Conservation (phyloP, 306 rosid genomes). For the Rubus parviflorus region DNA sequence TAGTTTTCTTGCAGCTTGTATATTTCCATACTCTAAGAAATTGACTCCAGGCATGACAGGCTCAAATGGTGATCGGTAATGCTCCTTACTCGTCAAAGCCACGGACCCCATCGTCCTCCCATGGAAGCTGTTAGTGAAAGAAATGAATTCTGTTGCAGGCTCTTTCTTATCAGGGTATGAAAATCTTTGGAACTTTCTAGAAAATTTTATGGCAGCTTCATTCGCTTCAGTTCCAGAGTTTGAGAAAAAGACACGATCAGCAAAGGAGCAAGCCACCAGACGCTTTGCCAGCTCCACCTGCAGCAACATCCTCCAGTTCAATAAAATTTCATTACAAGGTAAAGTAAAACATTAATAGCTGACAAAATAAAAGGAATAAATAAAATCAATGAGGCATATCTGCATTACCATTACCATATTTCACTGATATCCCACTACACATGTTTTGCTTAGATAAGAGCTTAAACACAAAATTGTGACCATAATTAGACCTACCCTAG, state of each 20-base stretch:
- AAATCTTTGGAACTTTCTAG: slow-evolving; percentile 14
- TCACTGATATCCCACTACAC: background rate
- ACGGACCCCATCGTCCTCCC: slow-evolving; percentile 20
- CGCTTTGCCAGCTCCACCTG: slow-evolving; percentile 20
- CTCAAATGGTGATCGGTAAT: slow-evolving; percentile 19
- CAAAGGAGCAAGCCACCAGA: slow-evolving; percentile 17
- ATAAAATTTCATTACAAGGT: background rate
- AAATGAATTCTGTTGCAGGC: slow-evolving; percentile 12
- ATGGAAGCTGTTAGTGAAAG: slow-evolving; percentile 19
- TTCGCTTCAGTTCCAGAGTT: slow-evolving; percentile 19
- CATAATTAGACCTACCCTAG: background rate
- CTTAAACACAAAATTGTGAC: background rate
- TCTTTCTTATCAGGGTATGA: background rate
- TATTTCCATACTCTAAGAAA: slow-evolving; percentile 17
- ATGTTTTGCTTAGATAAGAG: background rate
- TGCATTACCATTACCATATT: background rate
- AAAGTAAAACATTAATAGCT: no score
- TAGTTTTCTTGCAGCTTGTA: background rate
- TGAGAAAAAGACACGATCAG: slow-evolving; percentile 18
- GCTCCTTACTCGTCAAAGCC: slow-evolving; percentile 12
- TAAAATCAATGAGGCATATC: background rate
- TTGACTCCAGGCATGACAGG: slow-evolving; percentile 25
- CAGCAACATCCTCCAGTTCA: background rate
- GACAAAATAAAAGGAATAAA: background rate
- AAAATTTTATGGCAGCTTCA: slow-evolving; percentile 24